Evolutionary conservation across 768 basidiomycete genomes (phyloP).

Genomic region (Asterophora parasitica): DNA sequence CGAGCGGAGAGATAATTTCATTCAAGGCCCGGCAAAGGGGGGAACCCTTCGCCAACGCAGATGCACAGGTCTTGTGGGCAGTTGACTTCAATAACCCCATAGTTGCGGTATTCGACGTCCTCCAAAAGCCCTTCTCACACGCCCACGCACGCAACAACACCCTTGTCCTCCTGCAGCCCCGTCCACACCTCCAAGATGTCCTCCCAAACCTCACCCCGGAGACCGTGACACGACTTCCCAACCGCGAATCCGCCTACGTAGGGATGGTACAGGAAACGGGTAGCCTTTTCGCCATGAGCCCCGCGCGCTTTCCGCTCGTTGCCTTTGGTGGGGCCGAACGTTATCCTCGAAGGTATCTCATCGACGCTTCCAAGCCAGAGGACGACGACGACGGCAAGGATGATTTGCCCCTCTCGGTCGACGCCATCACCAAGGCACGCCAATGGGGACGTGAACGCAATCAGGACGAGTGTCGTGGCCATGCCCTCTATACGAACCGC

Average conservation of each 20-base stretch:
- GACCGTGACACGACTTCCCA: conserved; percentile 30
- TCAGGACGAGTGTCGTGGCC: conserved; percentile 10
- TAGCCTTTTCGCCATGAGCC: conserved; percentile 84
- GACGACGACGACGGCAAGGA: conserved; percentile 8
- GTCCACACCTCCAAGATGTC: conserved; percentile 67
- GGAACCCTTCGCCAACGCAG: conserved; percentile 16
- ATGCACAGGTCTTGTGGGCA: conserved; percentile 52
- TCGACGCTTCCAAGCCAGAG: conserved; percentile 20
- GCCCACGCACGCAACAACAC: conserved; percentile 34
- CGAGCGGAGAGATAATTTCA: conserved; percentile 73
- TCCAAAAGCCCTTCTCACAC: conserved; percentile 31
- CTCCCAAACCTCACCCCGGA: conserved; percentile 51
- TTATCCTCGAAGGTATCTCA: conserved; percentile 15
- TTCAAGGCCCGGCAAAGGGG: conserved; percentile 46
- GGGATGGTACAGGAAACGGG: conserved; percentile 69
- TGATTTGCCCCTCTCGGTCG: conserved; percentile 38
- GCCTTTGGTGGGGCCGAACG: conserved; percentile 46
- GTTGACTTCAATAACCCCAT: conserved; percentile 58
- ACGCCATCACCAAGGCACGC: conserved; percentile 39
- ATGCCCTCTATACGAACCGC: conserved; percentile 29
- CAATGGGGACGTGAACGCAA: conserved; percentile 22
- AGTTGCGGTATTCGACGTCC: conserved; percentile 80
- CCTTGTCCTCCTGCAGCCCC: conserved; percentile 86
- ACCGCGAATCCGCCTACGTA: conserved; percentile 70
- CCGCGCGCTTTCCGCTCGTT: conserved; percentile 76